phyloP scores from a whole-genome alignment of 148 eudicot species.

The Rhododendron simsii region DNA sequence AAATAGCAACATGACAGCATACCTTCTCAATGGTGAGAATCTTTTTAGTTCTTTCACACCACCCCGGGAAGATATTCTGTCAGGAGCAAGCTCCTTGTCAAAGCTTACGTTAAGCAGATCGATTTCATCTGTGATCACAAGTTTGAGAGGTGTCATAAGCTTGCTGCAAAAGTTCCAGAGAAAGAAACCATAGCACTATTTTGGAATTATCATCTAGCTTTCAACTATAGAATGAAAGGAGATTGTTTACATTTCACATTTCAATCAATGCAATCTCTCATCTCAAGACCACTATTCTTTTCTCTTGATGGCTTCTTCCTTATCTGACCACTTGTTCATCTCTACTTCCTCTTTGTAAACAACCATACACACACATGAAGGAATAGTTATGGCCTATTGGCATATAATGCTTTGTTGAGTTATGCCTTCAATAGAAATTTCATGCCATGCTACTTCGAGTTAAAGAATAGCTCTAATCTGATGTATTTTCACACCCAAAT shows the following conservation, averaged over 20 bases:
- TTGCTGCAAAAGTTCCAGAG: neutral
- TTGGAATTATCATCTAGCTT: neutral
- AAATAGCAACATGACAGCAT: constrained; percentile 7
- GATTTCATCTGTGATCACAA: constrained; percentile 62
- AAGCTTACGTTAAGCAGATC: constrained; percentile 95
- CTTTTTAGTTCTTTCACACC: constrained; percentile 71
- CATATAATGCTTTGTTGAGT: neutral
- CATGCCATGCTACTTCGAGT: neutral
- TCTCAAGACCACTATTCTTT: neutral
- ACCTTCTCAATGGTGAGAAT: constrained; percentile 79
- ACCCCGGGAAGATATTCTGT: constrained; percentile 79
- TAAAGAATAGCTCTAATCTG: neutral
- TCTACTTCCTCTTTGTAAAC: neutral
- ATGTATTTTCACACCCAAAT: neutral
- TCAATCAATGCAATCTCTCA: neutral
- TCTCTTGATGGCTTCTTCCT: neutral
- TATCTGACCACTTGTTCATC: neutral
- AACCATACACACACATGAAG: neutral
- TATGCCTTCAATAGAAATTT: neutral
- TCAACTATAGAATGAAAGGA: neutral
- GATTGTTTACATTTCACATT: neutral
- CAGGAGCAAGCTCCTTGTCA: constrained; percentile 83
- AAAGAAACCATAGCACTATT: neutral
- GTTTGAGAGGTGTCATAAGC: neutral
- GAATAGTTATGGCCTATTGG: neutral